A percentile compares a stretch with the other conserved stretches of the same genome.
These are phyloP conservation scores for Tulasnella sp. DNA, from an alignment of 768 basidiomycete species.

Conservation along the genomic window DNA sequence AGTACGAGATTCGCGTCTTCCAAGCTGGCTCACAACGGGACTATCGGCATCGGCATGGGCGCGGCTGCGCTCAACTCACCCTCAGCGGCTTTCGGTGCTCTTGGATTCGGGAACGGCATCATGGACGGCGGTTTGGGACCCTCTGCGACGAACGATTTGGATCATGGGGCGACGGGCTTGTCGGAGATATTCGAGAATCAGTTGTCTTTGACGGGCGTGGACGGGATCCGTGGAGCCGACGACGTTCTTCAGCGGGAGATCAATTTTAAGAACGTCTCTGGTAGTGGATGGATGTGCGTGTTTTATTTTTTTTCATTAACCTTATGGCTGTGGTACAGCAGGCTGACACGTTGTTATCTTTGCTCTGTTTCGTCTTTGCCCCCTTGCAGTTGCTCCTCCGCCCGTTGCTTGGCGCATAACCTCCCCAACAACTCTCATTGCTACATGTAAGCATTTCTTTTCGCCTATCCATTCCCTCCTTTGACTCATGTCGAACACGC, in stretches of 20 bases:
- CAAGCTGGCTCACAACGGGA: slow-evolving; percentile 40
- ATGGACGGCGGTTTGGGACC: background rate
- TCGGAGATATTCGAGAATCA: background rate
- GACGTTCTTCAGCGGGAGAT: no score
- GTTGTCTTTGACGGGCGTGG: background rate
- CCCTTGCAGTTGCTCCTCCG: slow-evolving; percentile 28
- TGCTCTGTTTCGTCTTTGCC: slow-evolving; percentile 40
- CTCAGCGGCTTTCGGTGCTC: background rate
- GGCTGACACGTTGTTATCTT: background rate
- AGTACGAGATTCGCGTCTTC: slow-evolving; percentile 38
- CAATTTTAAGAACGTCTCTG: background rate
- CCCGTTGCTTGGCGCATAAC: slow-evolving; percentile 20
- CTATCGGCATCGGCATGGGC: slow-evolving; percentile 32
- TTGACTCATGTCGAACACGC: slow-evolving; percentile 29
- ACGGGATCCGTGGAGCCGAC: background rate
- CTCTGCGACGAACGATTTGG: background rate
- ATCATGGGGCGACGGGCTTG: background rate
- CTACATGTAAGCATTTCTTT: background rate
- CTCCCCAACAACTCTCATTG: slow-evolving; percentile 17
- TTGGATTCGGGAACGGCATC: background rate
- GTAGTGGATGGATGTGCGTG: background rate
- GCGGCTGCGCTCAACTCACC: background rate
- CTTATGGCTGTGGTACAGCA: background rate
- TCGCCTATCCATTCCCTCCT: background rate
- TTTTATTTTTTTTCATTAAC: background rate